Percentiles rank a stretch among this genome's conserved stretches.
phyloP scores from a whole-genome alignment of 768 basidiomycete species.

The Suillus weaverae region DNA sequence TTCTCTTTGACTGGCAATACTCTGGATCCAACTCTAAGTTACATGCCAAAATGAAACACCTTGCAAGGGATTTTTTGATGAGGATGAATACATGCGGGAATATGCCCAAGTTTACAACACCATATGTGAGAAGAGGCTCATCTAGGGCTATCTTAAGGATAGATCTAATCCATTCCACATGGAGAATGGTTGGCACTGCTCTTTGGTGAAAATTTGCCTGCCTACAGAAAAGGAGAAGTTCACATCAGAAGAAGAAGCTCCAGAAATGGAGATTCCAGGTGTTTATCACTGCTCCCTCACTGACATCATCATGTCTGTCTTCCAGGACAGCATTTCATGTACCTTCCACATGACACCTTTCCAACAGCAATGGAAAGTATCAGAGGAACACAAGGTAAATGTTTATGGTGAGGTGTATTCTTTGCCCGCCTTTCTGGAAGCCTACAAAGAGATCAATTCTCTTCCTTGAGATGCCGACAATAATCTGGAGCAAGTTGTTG shows the following conservation, averaged over 20 bases:
- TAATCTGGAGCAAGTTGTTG: conserved; percentile 15
- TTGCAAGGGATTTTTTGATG: conserved; percentile 26
- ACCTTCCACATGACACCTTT: conserved; percentile 16
- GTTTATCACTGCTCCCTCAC: conserved; percentile 18
- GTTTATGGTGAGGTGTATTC: too few relatives aligned
- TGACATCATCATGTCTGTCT: background rate
- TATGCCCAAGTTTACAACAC: conserved; percentile 20
- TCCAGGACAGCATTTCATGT: background rate
- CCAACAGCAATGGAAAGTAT: too few relatives aligned
- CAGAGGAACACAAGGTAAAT: too few relatives aligned
- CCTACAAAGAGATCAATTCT: background rate
- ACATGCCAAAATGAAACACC: conserved; percentile 22
- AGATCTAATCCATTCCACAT: conserved; percentile 1
- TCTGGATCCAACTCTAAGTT: conserved; percentile 29
- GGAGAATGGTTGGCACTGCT: conserved; percentile 9
- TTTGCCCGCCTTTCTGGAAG: background rate
- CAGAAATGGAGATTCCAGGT: conserved; percentile 7
- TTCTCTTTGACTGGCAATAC: conserved; percentile 34
- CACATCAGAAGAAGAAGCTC: conserved; percentile 1
- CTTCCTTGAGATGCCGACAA: conserved; percentile 5
- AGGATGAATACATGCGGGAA: conserved; percentile 20
- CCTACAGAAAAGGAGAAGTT: conserved; percentile 4
- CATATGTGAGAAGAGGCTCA: conserved; percentile 8
- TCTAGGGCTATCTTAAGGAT: conserved; percentile 1
- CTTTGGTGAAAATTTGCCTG: conserved; percentile 2